These are phyloP conservation scores for Cercophora sp. DNA, from an alignment of 495 filamentous ascomycete species.

Conservation along the genomic window DNA sequence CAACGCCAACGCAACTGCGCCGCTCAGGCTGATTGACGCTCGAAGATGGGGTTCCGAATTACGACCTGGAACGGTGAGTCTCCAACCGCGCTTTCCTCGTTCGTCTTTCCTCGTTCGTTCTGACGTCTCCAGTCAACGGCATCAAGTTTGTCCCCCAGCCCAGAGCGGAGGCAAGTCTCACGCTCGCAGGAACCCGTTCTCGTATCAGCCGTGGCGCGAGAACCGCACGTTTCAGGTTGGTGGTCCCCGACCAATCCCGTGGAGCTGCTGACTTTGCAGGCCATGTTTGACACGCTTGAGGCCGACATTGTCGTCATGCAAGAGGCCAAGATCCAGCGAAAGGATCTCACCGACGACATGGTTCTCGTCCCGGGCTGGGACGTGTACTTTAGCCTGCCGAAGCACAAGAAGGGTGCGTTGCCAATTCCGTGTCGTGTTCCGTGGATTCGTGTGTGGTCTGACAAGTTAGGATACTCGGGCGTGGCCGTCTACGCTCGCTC, in stretches of 20 bases:
- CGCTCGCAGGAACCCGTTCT: slow-evolving; percentile 75
- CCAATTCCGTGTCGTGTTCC: background rate
- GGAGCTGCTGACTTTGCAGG: slow-evolving; percentile 35
- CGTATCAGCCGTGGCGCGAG: slow-evolving; percentile 90
- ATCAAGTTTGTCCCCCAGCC: slow-evolving; percentile 58
- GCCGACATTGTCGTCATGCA: slow-evolving; percentile 95
- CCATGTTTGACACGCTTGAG: slow-evolving; percentile 92
- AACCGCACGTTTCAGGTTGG: slow-evolving; percentile 75
- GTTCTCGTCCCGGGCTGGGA: slow-evolving; percentile 95
- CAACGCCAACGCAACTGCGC: too few species aligned
- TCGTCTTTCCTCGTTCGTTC: background rate
- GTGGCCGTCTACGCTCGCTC: slow-evolving; percentile 95
- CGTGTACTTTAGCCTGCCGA: slow-evolving; percentile 89
- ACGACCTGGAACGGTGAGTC: slow-evolving; percentile 85
- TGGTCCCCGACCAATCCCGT: background rate
- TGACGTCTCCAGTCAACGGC: slow-evolving; percentile 67
- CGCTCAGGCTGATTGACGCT: too few species aligned
- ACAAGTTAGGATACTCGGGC: slow-evolving; percentile 79
- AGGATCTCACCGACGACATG: slow-evolving; percentile 94
- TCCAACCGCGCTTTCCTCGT: slow-evolving; percentile 18
- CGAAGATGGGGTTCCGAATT: slow-evolving; percentile 70
- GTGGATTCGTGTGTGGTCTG: slow-evolving; percentile 4
- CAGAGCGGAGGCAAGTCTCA: slow-evolving; percentile 5
- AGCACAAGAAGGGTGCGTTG: slow-evolving; percentile 80
- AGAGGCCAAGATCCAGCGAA: slow-evolving; percentile 93